Base-by-base conservation (phyloP, 257 asterid genomes). In the Jacaranda mimosifolia region DNA sequence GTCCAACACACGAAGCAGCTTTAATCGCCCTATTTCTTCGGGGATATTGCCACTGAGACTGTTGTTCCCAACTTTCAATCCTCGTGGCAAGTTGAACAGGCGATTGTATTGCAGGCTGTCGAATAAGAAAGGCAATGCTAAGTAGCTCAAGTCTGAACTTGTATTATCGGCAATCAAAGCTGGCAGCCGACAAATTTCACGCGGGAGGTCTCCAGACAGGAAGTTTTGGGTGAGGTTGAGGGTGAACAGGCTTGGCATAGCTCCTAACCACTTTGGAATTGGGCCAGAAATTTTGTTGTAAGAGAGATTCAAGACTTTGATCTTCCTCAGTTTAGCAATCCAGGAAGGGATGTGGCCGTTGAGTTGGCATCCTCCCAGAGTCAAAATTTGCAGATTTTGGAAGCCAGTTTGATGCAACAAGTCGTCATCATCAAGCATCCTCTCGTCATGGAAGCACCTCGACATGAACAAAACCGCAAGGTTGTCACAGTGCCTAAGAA, bases 31-130 rank as follows among this genome's bases (percentile, higher is more conserved):
- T 6, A 88, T 67, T 45, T 88, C 91, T 13, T 1, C 59, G 0
- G 93, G 93, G 39, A 88, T 88, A 8, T n/a, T 18, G 10, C 93
- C 93, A 38, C 78, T 85, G 15, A 86, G 86, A 13, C 69, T 82
- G 79, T 88, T 88, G 62, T 57, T 62, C 8, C 89, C 89, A 0
- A 88, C 71, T 53, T 86, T 86, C 40, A 88, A 17, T 3, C 83
- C 88, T 35, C 89, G 74, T 0, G 88, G 89, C 56, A 88, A 38
- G 82, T 88, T 86, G 59, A 85, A 88, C 1, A 88, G 87, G 0
- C 86, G 82, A 14, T 86, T 85, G 80, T 85, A 86, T 14, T 84
- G 87, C 0, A 42, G 80, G 1, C 80, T 76, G 63, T 85, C 78
- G 82, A 81, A 83, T 32, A 86, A 21, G 73, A 83, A 88, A 0